Evolutionary conservation across 192 early-diverging fungal species (phyloP), one percentile per base, ranked within the genome.

Genomic region (Powellomyces hirtus): DNA sequence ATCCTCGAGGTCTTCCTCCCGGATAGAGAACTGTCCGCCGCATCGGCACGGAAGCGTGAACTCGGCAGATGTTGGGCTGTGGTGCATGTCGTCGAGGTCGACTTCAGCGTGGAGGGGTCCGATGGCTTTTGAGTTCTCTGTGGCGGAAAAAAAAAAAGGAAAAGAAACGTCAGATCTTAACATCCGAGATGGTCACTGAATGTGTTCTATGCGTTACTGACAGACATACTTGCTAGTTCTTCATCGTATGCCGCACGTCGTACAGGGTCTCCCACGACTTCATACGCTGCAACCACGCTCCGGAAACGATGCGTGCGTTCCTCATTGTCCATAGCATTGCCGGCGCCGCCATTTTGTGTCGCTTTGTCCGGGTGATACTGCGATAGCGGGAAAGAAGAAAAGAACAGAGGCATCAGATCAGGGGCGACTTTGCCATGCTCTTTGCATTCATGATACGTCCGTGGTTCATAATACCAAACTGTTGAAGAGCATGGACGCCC

Each of bases 31-130:
- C n/a, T 24, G n/a, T 49, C 46, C 46, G 16, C 46, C 46, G 16
- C 46, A 49, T 3, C 46, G 46, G 26, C 46, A 49, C 46, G 46
- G 46, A 18, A 49, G n/a, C 46, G 46, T 24, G 46, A 49, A 49
- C 46, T 24, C 5, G 5, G n/a, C 46, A 14, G 46, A 5, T 49
- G 46, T 24, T 2, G 46, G 14, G 46, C 26, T 24, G 14, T 49
- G 46, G n/a, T 49, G 46, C 46, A 49, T 49, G 46, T 49, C 46
- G 26, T 49, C 46, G 26, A 49, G 46, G 26, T 49, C 46, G n/a
- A 49, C 46, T 14, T 49, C 46, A 3, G 46, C 46, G 46, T 49
- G 46, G n/a, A 49, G 46, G n/a, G 46, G 46, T 24, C 46, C 46
- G 4, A 49, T n/a, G n/a, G 46, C 46, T 3, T 16, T 49, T 18